These are phyloP conservation scores for Colletotrichum kahawae DNA, from an alignment of 2,329 filamentous ascomycete species.

Conservation along the genomic window DNA sequence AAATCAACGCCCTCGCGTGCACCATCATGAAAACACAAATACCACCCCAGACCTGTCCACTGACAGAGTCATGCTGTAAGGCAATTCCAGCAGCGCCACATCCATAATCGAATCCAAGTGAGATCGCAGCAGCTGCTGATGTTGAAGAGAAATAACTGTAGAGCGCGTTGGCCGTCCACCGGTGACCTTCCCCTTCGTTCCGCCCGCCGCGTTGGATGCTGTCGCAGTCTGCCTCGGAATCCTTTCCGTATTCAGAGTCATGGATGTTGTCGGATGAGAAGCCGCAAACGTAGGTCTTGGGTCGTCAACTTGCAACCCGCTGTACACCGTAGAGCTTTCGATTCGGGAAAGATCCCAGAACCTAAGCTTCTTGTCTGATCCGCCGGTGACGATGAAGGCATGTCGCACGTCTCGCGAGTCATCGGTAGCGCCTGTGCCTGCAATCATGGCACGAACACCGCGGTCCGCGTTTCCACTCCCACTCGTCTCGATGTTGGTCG, in stretches of 20 bases:
- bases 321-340: conserved; percentile 81
- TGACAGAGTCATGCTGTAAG: conserved; percentile 91
- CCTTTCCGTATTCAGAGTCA: conserved; percentile 72
- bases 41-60: conserved; percentile 89
- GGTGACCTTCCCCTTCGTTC: conserved; percentile 31
- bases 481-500: conserved; percentile 71
- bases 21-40: conserved; percentile 68
- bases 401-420: conserved; percentile 76
- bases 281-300: conserved; percentile 75
- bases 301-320: conserved; percentile 75
- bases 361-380: conserved; percentile 86
- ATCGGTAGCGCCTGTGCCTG: conserved; percentile 73
- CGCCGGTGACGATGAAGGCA: conserved; percentile 85
- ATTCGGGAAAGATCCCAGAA: conserved; percentile 89
- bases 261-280: conserved; percentile 64
- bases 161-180: conserved; percentile 65
- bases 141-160: conserved; percentile 86
- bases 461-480: conserved; percentile 61
- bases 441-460: conserved; percentile 76
- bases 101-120: conserved; percentile 90
- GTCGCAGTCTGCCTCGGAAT: conserved; percentile 45
- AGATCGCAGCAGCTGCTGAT: conserved; percentile 83
- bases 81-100: conserved; percentile 84
- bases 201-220: conserved; percentile 31
- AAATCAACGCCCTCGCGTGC: neutral